Percentiles rank a stretch among this genome's conserved stretches.
These are phyloP conservation scores for Letharia lupina DNA, from an alignment of 495 filamentous ascomycete genomes.

Conservation along the genomic window DNA sequence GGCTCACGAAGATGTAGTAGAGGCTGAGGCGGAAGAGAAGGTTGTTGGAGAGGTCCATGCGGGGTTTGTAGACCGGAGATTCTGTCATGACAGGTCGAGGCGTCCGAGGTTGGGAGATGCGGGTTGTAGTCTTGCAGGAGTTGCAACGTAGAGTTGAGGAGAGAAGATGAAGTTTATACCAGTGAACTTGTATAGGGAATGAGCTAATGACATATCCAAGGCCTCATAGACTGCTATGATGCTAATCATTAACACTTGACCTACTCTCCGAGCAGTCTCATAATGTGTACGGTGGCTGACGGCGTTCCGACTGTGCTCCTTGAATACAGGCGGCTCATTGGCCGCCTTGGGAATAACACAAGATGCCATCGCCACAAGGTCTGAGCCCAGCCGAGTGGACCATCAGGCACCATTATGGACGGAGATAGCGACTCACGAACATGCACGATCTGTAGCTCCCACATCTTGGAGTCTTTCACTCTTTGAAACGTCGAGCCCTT, in stretches of 20 bases:
- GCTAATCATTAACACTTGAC: neutral
- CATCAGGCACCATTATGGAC: neutral
- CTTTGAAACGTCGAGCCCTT: neutral
- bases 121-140: neutral
- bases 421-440: neutral
- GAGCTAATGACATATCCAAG: neutral
- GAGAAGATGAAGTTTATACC: neutral
- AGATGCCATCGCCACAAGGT: neutral
- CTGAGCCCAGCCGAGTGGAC: neutral
- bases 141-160: neutral
- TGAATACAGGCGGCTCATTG: neutral
- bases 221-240: neutral
- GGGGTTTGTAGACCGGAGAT: neutral
- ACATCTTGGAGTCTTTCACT: neutral
- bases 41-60: neutral
- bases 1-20: conserved; percentile 1
- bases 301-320: neutral
- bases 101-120: neutral
- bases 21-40: neutral
- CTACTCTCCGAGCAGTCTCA: no score
- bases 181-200: neutral
- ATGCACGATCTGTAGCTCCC: neutral
- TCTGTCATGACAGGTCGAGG: neutral
- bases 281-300: no score
- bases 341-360: neutral